Evolutionary conservation across 805 yeast species (phyloP).

Genomic region (Yarrowia sp.): DNA sequence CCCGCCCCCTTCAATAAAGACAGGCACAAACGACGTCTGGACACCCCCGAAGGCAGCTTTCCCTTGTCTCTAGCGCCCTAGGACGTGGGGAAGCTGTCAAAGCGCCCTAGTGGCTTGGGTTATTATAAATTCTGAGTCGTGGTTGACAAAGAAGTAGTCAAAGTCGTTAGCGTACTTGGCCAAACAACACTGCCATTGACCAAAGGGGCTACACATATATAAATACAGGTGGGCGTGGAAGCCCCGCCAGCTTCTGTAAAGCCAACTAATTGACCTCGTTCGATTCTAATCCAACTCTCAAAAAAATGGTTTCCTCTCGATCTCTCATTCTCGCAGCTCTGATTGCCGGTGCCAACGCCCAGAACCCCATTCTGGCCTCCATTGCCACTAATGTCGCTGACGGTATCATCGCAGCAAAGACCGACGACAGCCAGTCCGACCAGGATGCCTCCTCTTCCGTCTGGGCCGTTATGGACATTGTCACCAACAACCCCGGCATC

Average conservation of each 20-base stretch:
- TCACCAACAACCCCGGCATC: slow-evolving; percentile 20
- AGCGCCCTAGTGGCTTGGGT: not conserved
- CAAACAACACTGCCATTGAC: slow-evolving; percentile 3
- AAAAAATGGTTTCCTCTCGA: not conserved
- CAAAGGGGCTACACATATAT: not conserved
- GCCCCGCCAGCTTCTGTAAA: not conserved
- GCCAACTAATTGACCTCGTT: not conserved
- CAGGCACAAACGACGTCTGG: not conserved
- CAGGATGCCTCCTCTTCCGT: slow-evolving; percentile 9
- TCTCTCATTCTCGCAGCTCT: slow-evolving; percentile 6
- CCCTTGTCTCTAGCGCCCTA: not conserved
- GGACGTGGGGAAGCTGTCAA: slow-evolving; percentile 24
- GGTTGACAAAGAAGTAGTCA: slow-evolving; percentile 14
- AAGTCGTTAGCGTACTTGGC: slow-evolving; percentile 6
- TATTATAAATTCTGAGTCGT: slow-evolving; percentile 28
- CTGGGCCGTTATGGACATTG: slow-evolving; percentile 18
- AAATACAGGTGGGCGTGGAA: not conserved
- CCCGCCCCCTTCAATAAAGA: not conserved
- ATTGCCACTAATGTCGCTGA: slow-evolving; percentile 11
- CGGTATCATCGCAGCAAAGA: slow-evolving; percentile 20
- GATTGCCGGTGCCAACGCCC: slow-evolving; percentile 10
- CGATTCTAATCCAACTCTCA: too few relatives aligned
- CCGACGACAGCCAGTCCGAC: slow-evolving; percentile 23
- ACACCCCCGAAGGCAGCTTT: not conserved
- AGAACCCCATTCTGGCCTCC: slow-evolving; percentile 32